Percentiles rank a stretch among this genome's conserved stretches.
phyloP scores from a whole-genome alignment of 2,329 filamentous ascomycete genomes.

The Calonectria crousiana region DNA sequence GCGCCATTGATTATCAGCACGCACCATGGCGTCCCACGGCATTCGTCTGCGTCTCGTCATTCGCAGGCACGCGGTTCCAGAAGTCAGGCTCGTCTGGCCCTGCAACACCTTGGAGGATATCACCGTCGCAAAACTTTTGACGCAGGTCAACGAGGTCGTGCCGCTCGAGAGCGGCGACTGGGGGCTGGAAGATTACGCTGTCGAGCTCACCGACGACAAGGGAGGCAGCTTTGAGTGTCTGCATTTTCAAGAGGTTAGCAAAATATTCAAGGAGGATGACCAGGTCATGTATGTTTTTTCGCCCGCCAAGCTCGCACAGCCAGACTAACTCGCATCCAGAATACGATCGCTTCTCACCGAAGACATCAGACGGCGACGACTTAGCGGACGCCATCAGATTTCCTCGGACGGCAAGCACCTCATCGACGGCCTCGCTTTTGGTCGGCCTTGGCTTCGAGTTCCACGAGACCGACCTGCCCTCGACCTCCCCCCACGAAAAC shows the following conservation, averaged over 20 bases:
- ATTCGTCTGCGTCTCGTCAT: constrained; percentile 82
- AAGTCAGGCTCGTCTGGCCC: constrained; percentile 79
- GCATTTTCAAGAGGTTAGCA: constrained; percentile 81
- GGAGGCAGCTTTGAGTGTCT: constrained; percentile 84
- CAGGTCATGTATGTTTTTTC: constrained; percentile 75
- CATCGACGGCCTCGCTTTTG: constrained; percentile 88
- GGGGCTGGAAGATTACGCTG: constrained; percentile 91
- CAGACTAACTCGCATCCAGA: constrained; percentile 54
- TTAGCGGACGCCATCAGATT: constrained; percentile 87
- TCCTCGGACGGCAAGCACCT: constrained; percentile 82
- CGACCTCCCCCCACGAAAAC: constrained; percentile 80
- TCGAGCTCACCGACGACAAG: constrained; percentile 73
- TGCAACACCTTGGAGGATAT: constrained; percentile 68
- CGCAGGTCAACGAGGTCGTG: constrained; percentile 82
- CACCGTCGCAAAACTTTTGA: constrained; percentile 82
- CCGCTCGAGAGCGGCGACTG: constrained; percentile 85
- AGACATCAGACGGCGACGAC: constrained; percentile 78
- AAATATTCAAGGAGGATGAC: constrained; percentile 84
- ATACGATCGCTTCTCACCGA: constrained; percentile 82
- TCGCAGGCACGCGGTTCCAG: constrained; percentile 79
- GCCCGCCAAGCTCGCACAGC: not conserved
- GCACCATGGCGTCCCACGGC: constrained; percentile 47
- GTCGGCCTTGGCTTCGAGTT: constrained; percentile 74
- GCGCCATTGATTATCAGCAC: not conserved
- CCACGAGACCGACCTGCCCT: constrained; percentile 74